Base-by-base conservation (phyloP, 2,329 filamentous ascomycete species). In the Leptographium lundbergii region DNA sequence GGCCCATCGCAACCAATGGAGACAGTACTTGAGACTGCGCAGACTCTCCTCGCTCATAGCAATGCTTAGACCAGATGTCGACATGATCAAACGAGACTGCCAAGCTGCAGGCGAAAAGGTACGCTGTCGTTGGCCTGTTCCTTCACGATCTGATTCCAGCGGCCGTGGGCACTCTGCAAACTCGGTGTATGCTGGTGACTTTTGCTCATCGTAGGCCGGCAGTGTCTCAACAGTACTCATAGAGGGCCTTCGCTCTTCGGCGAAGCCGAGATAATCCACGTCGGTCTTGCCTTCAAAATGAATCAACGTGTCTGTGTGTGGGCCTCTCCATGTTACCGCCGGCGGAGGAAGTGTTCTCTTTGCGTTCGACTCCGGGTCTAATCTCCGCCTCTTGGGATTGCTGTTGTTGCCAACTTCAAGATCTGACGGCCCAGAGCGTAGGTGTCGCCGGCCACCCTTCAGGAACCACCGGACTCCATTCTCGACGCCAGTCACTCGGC, bases 21-120 rank as follows among this genome's bases (percentile, higher is more conserved):
- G 75, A 63, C 91, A 96, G 66, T 90, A 92, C 66, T 89, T 90
- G 50, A 99, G 75, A 62, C 87, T 94, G 57, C 85, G 82, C 10
- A 96, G 75, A 25, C 89, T 95, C 67, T 94, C 87, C 22, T 95
- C 87, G 66, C 88, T 95, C 80, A 99, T 90, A 1, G 94, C 91
- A 19, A 95, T 86, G 63, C 91, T 91, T 0, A 97, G 79, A 0
- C 91, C 92, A 0, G 91, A 95, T 0, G 92, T 96, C 6, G 89
- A 91, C 69, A 95, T 88, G 64, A 96, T 88, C 22, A 96, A 76
- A 17, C 91, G 85, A 13, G 88, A 89, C 62, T 88, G 89, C 90
- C 91, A 95, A 67, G 77, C 69, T 2, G 55, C 34, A 13, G 60
- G 7, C 19, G 50, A 10, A 32, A 42, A 9, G 6, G 53, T 32